Percentiles rank a stretch among this genome's conserved stretches.
These are phyloP conservation scores for Stephania cephalantha DNA, from an alignment of 164 flowering plant genomes.

Conservation along the genomic window DNA sequence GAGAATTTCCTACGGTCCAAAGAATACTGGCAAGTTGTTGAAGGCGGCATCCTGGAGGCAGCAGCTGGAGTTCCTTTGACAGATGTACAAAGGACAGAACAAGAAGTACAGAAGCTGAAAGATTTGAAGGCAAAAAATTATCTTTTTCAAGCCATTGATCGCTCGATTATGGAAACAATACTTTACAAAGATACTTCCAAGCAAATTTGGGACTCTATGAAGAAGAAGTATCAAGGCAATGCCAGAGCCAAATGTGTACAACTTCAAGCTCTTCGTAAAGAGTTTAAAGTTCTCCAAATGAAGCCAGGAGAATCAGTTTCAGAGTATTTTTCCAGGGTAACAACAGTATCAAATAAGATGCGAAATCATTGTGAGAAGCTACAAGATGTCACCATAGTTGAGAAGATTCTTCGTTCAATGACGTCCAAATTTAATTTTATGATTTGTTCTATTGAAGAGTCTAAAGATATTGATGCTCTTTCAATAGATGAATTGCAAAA, in stretches of 20 bases:
- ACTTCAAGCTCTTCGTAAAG: background rate
- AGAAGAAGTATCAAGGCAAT: constrained; percentile 1
- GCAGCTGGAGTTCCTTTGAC: background rate
- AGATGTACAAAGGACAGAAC: background rate
- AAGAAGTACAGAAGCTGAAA: background rate
- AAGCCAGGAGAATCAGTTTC: background rate
- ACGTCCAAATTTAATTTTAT: constrained; percentile 2
- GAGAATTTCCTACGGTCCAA: constrained; percentile 2
- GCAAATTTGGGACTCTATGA: constrained; percentile 9
- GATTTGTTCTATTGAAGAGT: constrained; percentile 3
- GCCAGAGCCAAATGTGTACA: background rate
- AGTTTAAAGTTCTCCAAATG: background rate
- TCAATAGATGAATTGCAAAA: background rate
- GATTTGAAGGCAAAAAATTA: constrained; percentile 4
- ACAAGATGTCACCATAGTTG: constrained; percentile 1
- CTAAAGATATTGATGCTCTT: background rate
- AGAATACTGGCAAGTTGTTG: constrained; percentile 2
- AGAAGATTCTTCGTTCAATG: constrained; percentile 1
- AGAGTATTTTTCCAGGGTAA: background rate
- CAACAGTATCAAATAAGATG: constrained; percentile 3
- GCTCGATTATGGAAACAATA: background rate
- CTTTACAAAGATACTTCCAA: background rate
- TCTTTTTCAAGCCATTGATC: constrained; percentile 2
- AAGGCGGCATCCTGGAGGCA: background rate
- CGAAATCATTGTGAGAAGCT: background rate